A percentile compares a stretch with the other conserved stretches of the same genome.
phyloP scores from a whole-genome alignment of 345 rosid species.

The Theobroma cacao region DNA sequence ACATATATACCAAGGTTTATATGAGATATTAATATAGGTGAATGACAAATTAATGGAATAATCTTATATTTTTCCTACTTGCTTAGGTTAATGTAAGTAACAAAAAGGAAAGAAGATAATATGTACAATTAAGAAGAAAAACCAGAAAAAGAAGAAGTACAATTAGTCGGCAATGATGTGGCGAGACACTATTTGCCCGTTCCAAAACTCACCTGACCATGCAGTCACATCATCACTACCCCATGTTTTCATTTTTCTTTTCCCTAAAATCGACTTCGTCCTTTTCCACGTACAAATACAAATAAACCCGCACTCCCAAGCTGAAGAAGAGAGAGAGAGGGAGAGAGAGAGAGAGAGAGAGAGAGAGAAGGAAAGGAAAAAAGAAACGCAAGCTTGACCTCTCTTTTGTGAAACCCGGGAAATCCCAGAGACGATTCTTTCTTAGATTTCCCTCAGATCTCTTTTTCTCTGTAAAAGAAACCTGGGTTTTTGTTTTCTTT shows the following conservation, averaged over 20 bases:
- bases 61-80: background rate
- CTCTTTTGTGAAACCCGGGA: background rate
- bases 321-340: background rate
- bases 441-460: slow-evolving; percentile 4
- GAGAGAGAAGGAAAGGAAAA: no score
- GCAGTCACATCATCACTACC: background rate
- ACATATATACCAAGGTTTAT: background rate
- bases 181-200: background rate
- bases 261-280: background rate
- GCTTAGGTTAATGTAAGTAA: background rate
- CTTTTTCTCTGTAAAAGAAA: background rate
- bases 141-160: no score
- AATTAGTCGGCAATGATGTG: background rate
- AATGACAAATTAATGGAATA: background rate
- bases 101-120: no score
- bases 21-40: no score
- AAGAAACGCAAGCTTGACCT: background rate
- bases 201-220: background rate
- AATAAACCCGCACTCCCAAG: background rate
- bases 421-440: background rate
- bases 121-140: background rate
- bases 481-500: background rate
- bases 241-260: background rate
- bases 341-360: no score
- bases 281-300: background rate